A percentile compares a stretch with the other conserved stretches of the same genome.
Conservation (phyloP, 2,329 filamentous ascomycete genomes). For the Neurospora sp. region DNA sequence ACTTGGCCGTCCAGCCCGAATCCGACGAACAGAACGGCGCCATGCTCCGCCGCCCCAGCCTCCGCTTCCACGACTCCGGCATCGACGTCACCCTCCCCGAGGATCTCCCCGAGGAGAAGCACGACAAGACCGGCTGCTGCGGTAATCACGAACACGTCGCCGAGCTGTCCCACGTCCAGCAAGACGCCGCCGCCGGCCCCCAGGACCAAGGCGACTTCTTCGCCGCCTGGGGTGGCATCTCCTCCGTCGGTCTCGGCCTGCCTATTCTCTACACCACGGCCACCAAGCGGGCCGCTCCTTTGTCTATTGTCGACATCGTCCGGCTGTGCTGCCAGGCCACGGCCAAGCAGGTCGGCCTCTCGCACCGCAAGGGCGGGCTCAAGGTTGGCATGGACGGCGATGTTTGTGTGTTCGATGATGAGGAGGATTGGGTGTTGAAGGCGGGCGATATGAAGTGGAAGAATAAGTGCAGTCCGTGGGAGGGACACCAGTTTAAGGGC, state of each 20-base stretch:
- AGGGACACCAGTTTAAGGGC: slow-evolving; percentile 67
- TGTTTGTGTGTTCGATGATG: slow-evolving; percentile 83
- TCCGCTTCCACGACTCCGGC: slow-evolving; percentile 43
- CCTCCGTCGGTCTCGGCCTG: slow-evolving; percentile 82
- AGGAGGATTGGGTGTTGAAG: slow-evolving; percentile 63
- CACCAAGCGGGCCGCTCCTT: slow-evolving; percentile 45
- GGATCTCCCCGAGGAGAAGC: slow-evolving; percentile 5
- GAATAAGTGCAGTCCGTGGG: slow-evolving; percentile 86
- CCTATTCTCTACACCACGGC: slow-evolving; percentile 81
- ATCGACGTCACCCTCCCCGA: slow-evolving; percentile 35
- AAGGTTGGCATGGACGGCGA: slow-evolving; percentile 79
- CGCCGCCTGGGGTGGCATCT: slow-evolving; percentile 92
- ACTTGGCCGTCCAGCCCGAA: slow-evolving; percentile 31
- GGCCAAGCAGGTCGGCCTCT: slow-evolving; percentile 75
- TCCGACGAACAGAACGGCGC: slow-evolving; percentile 9
- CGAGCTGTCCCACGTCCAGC: slow-evolving; percentile 2
- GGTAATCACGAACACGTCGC: slow-evolving; percentile 16
- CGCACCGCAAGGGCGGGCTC: slow-evolving; percentile 72
- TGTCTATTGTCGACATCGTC: slow-evolving; percentile 66
- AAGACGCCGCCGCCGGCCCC: slow-evolving; percentile 13
- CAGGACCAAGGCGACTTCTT: slow-evolving; percentile 71
- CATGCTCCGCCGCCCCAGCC: slow-evolving; percentile 12
- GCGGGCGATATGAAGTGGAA: slow-evolving; percentile 83
- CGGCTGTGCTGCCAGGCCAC: slow-evolving; percentile 80
- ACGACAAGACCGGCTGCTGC: slow-evolving; percentile 21